Base-by-base conservation (phyloP, 805 yeast species). In the Lipomyces sp. region DNA sequence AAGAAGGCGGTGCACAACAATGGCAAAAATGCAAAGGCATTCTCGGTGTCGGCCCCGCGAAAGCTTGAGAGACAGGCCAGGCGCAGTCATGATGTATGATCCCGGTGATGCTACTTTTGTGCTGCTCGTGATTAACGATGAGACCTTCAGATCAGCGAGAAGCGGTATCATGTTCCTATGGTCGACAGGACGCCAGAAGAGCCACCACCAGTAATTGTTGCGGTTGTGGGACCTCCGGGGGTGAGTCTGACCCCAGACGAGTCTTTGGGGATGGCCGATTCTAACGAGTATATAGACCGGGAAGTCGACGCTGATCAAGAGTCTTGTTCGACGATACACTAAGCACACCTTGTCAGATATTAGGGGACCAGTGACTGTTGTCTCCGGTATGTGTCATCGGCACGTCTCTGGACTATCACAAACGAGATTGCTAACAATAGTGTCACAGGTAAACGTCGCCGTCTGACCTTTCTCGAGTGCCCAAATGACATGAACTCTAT, bases 141-240 rank as follows among this genome's bases (percentile, higher is more conserved):
- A n/a, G n/a, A n/a, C n/a, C n/a, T n/a, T 14, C 28, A 62, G 75
- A 60, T 79, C 47, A 77, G 81, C 55, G 98, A 93, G 68, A 83
- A 78, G 64, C 85, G 83, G 64, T 77, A 85, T 65, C 98, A 93
- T 74, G 97, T 90, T 19, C 98, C 98, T 14, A 90, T 93, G 97
- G 84, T 93, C 44, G 95, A 93, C 67, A 76, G 98, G 61, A 89
- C 97, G 0, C 97, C 98, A 0, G 98, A 91, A 50, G 96, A 91
- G 64, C 95, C 87, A 61, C 96, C 98, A 3, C 99, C 99, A 37
- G 84, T 93, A 21, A 82, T 93, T 49, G 88, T 93, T 22, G 96
- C 96, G 0, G 95, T 93, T 6, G 96, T 93, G 11, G 99, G 99
- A 0, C 99, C 99, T 11, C 95, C 96, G 8, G 99, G 99, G 14